phyloP scores from a whole-genome alignment of 1,284 basidiomycete genomes.

The Malassezia globosa region DNA sequence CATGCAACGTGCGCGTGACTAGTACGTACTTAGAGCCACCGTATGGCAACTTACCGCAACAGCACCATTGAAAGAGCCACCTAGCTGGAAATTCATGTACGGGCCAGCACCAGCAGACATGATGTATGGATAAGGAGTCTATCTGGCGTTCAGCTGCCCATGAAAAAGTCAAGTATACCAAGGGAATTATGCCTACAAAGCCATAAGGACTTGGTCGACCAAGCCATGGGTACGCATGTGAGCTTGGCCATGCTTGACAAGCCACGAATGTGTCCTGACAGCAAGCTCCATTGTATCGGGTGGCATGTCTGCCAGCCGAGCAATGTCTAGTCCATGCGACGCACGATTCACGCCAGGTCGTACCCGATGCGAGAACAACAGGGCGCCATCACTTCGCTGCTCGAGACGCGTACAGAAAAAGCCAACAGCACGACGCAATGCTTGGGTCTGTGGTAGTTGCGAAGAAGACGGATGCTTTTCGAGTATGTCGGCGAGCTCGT shows the following conservation, averaged over 20 bases:
- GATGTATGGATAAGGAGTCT: constrained; percentile 4
- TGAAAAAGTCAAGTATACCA: too few relatives aligned
- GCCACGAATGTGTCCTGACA: constrained; percentile 27
- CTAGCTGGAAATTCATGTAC: constrained; percentile 10
- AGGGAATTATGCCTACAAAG: too few relatives aligned
- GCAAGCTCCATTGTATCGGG: constrained; percentile 56
- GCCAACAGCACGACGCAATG: constrained; percentile 49
- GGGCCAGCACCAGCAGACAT: neutral
- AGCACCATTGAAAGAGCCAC: constrained; percentile 2
- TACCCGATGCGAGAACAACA: constrained; percentile 72
- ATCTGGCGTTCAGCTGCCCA: too few relatives aligned
- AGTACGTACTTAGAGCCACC: neutral
- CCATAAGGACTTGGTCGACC: neutral
- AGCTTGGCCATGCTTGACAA: constrained; percentile 7
- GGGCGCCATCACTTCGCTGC: constrained; percentile 42
- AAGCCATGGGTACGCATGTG: constrained; percentile 2
- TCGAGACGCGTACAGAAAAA: constrained; percentile 66
- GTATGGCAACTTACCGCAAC: neutral
- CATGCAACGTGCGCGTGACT: neutral
- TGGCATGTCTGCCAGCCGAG: constrained; percentile 76
- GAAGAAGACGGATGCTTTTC: neutral
- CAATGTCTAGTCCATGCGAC: constrained; percentile 85
- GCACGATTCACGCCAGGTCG: constrained; percentile 73
- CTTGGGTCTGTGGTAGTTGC: neutral
- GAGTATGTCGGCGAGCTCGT: constrained; percentile 72